These are phyloP conservation scores for Sicyos baderoa DNA, from an alignment of 306 rosid genomes.

Conservation along the genomic window DNA sequence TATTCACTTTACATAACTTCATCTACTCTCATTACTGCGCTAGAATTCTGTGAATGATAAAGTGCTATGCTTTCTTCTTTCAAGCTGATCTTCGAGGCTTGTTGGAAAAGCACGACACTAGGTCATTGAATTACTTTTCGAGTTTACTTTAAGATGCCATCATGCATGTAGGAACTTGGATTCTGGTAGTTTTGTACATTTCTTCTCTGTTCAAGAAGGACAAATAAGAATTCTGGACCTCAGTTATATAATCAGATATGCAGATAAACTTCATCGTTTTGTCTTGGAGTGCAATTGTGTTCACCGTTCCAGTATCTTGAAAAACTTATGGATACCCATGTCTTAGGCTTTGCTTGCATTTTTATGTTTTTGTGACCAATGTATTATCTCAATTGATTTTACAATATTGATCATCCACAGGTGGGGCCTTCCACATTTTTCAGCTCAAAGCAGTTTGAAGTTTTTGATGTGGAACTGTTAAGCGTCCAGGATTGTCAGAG, in stretches of 20 bases:
- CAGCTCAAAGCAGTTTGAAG: conserved; percentile 93
- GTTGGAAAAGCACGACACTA: too few relatives aligned
- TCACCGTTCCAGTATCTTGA: not conserved
- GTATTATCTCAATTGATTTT: not conserved
- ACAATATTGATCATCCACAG: conserved; percentile 37
- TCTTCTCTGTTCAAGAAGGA: too few relatives aligned
- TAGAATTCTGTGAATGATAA: too few relatives aligned
- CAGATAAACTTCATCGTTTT: not conserved
- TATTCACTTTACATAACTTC: too few relatives aligned
- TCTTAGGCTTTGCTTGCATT: not conserved
- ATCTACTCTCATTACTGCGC: too few relatives aligned
- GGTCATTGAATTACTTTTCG: too few relatives aligned
- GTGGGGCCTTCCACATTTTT: conserved; percentile 98
- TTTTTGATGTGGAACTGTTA: conserved; percentile 78
- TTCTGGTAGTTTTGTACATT: too few relatives aligned
- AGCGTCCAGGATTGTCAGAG: conserved; percentile 70
- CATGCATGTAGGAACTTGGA: too few relatives aligned
- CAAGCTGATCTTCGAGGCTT: too few relatives aligned
- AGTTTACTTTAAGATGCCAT: too few relatives aligned
- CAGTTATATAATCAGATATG: not conserved
- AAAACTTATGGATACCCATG: not conserved
- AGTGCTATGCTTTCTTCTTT: too few relatives aligned
- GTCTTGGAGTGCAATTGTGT: not conserved
- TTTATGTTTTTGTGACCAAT: not conserved
- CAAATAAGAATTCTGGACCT: conserved; percentile 6